Conservation (phyloP, 495 filamentous ascomycete genomes). For the Neurospora cerealis region DNA sequence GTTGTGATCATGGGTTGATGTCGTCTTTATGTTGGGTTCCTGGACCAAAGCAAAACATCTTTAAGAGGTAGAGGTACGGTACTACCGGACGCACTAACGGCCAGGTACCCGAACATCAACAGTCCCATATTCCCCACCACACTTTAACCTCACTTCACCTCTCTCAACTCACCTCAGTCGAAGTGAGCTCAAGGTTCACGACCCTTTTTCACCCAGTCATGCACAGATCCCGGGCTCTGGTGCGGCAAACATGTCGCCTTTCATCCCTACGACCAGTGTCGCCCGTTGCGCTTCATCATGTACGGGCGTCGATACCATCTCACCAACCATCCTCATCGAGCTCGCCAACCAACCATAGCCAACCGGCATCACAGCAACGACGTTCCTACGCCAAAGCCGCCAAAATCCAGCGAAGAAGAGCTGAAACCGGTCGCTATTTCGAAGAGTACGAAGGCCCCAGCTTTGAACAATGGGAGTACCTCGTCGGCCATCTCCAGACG, state of each 20-base stretch:
- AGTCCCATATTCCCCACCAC: neutral
- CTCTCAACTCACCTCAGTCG: neutral
- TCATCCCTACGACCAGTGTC: neutral
- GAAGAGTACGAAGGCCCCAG: conserved; percentile 16
- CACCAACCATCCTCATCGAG: neutral
- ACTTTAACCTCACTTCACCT: neutral
- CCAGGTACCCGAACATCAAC: neutral
- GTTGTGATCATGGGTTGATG: accelerated
- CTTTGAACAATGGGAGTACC: conserved; percentile 13
- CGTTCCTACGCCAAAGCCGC: neutral
- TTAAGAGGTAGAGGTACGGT: neutral
- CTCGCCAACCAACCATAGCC: neutral
- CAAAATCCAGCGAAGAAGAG: neutral
- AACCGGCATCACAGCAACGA: neutral
- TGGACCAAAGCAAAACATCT: neutral
- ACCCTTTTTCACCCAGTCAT: neutral
- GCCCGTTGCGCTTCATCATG: neutral
- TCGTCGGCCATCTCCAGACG: neutral
- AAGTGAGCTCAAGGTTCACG: neutral
- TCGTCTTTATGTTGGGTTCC: neutral
- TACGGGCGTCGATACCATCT: neutral
- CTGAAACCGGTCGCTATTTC: conserved; percentile 4
- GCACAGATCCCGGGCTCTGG: neutral
- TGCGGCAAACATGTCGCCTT: neutral
- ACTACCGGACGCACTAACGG: neutral